phyloP scores from a whole-genome alignment of 495 filamentous ascomycete genomes.

The Daldinia loculata region DNA sequence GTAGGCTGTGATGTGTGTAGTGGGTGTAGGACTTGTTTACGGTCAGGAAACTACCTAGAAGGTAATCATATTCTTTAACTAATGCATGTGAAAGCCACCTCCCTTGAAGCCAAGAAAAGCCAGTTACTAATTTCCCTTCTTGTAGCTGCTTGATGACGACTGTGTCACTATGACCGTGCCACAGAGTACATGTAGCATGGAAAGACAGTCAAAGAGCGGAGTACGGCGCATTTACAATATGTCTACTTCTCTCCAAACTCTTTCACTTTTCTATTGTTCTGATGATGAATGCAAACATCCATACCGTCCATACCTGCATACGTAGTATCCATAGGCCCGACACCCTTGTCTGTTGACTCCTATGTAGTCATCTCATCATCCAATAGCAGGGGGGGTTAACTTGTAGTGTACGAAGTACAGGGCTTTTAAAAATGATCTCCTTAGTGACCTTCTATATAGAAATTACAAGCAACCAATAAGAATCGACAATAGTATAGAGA shows the following conservation, averaged over 20 bases:
- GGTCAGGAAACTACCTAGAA: too few species aligned
- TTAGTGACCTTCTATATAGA: constrained; percentile 7
- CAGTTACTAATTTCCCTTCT: constrained; percentile 2
- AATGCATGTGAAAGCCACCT: constrained; percentile 26
- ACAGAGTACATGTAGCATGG: constrained; percentile 8
- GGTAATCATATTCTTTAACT: background rate
- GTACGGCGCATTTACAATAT: constrained; percentile 6
- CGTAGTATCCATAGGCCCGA: constrained; percentile 16
- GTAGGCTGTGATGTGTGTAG: background rate
- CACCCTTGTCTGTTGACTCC: constrained; percentile 6
- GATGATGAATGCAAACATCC: constrained; percentile 4
- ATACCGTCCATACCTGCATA: constrained; percentile 8
- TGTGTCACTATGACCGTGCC: constrained; percentile 2
- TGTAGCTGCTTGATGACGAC: constrained; percentile 38
- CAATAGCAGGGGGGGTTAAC: constrained; percentile 12
- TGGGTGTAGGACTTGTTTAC: too few species aligned
- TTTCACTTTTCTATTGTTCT: constrained; percentile 4
- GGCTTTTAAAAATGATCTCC: constrained; percentile 19
- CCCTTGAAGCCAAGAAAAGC: constrained; percentile 24
- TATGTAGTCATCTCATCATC: background rate
- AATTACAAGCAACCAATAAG: background rate
- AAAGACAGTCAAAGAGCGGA: background rate
- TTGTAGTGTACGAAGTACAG: constrained; percentile 13
- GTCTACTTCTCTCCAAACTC: background rate
- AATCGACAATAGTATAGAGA: background rate